Conservation (phyloP, 2,329 filamentous ascomycete genomes). For the Chaetomiaceae sp. region DNA sequence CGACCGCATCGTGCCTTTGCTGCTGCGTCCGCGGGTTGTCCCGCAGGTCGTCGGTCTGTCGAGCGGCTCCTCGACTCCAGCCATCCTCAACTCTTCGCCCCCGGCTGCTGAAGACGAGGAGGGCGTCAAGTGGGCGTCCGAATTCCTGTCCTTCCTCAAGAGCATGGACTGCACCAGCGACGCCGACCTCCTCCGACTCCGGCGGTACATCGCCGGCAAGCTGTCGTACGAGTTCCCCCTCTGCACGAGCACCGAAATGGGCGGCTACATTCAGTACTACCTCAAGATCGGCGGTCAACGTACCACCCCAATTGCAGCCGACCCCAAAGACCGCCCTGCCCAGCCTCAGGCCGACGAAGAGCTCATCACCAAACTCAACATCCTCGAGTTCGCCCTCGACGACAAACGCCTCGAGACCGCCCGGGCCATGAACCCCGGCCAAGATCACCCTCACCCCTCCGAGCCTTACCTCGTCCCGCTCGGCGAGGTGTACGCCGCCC, state of each 20-base stretch:
- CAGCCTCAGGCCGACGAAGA: background rate
- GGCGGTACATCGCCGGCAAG: background rate
- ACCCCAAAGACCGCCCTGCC: background rate
- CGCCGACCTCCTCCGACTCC: background rate
- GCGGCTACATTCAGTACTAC: background rate
- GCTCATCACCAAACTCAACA: background rate
- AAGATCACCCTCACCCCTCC: background rate
- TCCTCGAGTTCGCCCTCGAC: background rate
- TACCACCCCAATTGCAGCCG: background rate
- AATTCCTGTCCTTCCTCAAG: background rate
- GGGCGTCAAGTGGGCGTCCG: background rate
- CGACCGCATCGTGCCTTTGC: background rate
- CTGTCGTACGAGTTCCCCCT: background rate
- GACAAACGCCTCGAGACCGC: background rate
- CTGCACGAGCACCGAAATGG: background rate
- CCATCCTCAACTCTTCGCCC: background rate
- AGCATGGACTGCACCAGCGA: background rate
- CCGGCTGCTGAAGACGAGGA: background rate
- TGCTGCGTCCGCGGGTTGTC: too few relatives aligned
- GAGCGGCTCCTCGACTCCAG: background rate
- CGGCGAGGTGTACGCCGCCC: slow-evolving; percentile 1
- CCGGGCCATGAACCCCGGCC: background rate
- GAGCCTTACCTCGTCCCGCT: background rate
- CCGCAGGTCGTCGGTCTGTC: background rate
- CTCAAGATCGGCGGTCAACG: slow-evolving; percentile 5